These are phyloP conservation scores for Trichophaea hybrida DNA, from an alignment of 2,329 filamentous ascomycete species.

Conservation along the genomic window DNA sequence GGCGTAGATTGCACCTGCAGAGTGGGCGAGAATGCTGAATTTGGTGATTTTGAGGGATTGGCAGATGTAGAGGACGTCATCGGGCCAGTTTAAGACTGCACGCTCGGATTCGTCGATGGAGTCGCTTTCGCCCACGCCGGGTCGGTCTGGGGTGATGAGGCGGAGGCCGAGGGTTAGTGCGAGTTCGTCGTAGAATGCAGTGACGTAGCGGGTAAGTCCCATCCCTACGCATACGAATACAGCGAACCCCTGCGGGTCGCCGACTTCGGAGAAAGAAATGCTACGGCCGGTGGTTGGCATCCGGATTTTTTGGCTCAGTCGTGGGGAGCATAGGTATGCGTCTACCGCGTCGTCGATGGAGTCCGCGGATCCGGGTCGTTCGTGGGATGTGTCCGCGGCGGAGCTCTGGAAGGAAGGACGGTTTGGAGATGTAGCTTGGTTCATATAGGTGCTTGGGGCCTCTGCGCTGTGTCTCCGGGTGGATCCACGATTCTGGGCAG, in stretches of 20 bases:
- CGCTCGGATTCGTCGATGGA: conserved; percentile 66
- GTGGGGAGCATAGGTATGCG: conserved; percentile 65
- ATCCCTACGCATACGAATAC: conserved; percentile 97
- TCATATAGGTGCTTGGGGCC: conserved; percentile 2
- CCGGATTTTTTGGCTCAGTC: conserved; percentile 72
- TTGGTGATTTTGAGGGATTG: conserved; percentile 83
- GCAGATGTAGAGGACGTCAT: conserved; percentile 87
- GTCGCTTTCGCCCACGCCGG: conserved; percentile 85
- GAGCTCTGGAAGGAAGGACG: conserved; percentile 28
- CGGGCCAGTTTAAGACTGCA: conserved; percentile 84
- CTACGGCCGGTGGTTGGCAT: conserved; percentile 74
- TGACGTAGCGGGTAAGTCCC: conserved; percentile 90
- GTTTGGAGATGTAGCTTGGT: conserved; percentile 12
- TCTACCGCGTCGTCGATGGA: conserved; percentile 81
- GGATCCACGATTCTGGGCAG: not conserved
- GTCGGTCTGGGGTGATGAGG: conserved; percentile 84
- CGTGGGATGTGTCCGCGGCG: conserved; percentile 42
- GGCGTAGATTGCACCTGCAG: conserved; percentile 93
- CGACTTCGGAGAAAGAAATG: conserved; percentile 94
- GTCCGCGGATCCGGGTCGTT: conserved; percentile 64
- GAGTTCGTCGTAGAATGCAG: conserved; percentile 92
- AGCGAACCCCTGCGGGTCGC: conserved; percentile 76
- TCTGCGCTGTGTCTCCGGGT: not conserved
- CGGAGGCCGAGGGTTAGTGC: conserved; percentile 76
- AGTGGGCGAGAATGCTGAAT: conserved; percentile 91